Evolutionary conservation across 345 rosid genomes (phyloP), one percentile per base, ranked within the genome.

Genomic region (Hibiscus syriacus): DNA sequence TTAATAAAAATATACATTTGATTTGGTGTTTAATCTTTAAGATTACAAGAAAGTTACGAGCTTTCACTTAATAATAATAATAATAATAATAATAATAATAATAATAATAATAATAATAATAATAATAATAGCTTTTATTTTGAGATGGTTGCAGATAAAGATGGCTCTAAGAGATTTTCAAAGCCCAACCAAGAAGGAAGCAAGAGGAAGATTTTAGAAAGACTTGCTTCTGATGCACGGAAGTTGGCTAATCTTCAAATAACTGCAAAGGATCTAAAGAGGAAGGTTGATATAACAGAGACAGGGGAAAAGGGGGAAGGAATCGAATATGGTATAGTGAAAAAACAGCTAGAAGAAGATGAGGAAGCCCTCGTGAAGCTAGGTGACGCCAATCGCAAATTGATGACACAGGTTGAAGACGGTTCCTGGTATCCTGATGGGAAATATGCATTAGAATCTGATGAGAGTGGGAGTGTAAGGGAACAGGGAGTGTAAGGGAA

Each of bases 151-250:
- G 86, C 86, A 64, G 99, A 94, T 80, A 87, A 81, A 68, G 94
- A 90, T 86, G 75, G 81, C 77, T 89, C 91, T 0, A 85, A 80
- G 57, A 78, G 81, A 72, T 77, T 78, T 49, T 73, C 84, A 0
- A 92, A 85, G 69, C 77, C 86, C 41, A 76, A 72, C 65, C 82
- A 78, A 73, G 90, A 84, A 68, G 79, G 79, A 63, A 79, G 82
- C 79, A 76, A 74, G 78, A 83, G 79, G 77, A 92, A 84, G 73
- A 82, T 95, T 75, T 84, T 95, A 11, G 92, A 92, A 76, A 86
- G 98, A 74, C 96, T 95, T 13, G 82, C 85, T 76, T 92, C 97
- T 1, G 99, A 95, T 76, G 81, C 82, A 69, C 93, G 90, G 63
- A 95, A 92, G 80, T 82, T 95, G 63, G 70, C 92, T 48, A 87